phyloP scores from a whole-genome alignment of 2,329 filamentous ascomycete species.

The Shiraia bambusicola region DNA sequence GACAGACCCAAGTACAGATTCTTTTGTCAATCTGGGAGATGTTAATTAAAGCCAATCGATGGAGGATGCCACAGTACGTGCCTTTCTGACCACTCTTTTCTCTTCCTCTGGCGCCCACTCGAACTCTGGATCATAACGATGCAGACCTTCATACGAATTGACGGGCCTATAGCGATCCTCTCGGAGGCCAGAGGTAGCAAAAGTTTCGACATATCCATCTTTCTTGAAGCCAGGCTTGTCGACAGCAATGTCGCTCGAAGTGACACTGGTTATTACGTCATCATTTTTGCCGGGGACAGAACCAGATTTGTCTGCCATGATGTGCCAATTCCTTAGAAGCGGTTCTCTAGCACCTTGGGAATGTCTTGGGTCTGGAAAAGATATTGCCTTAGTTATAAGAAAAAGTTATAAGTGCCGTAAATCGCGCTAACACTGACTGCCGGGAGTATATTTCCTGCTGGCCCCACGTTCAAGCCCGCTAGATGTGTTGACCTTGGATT shows the following conservation, averaged over 20 bases:
- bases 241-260: slow-evolving; percentile 9
- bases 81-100: slow-evolving; percentile 56
- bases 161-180: slow-evolving; percentile 52
- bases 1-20: slow-evolving; percentile 55
- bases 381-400: slow-evolving; percentile 11
- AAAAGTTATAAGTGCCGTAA: neutral
- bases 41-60: neutral
- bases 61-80: slow-evolving; percentile 24
- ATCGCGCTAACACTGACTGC: neutral
- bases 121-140: slow-evolving; percentile 60
- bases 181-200: slow-evolving; percentile 39
- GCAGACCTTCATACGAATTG: slow-evolving; percentile 59
- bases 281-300: too few species aligned
- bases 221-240: slow-evolving; percentile 8
- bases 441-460: too few species aligned
- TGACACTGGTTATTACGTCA: neutral
- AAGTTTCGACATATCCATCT: slow-evolving; percentile 34
- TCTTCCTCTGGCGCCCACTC: slow-evolving; percentile 61
- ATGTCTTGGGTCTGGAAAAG: slow-evolving; percentile 3
- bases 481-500: too few species aligned
- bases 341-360: slow-evolving; percentile 6
- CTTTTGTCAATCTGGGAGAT: slow-evolving; percentile 50
- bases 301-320: slow-evolving; percentile 7
- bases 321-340: neutral
- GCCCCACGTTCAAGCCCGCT: neutral